Evolutionary conservation across 352 stramenopile species (phyloP), one percentile per base, ranked within the genome.

Genomic region (Phytophthora meadii): DNA sequence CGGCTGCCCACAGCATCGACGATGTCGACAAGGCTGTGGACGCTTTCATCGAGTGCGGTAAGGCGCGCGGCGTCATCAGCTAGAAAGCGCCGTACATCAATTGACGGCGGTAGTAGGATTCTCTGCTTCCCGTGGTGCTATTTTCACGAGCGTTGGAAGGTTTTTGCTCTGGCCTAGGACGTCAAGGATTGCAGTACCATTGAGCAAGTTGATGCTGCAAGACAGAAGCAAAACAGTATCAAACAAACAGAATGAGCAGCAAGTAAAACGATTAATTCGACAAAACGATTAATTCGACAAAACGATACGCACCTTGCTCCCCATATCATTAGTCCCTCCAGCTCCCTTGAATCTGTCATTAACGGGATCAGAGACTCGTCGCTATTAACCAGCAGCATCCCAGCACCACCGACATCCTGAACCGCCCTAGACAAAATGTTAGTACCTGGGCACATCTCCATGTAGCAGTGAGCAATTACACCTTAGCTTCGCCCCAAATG

Each of bases 41-140:
- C 45, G 93, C 93, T 44, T 98, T 98, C 76, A 96, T 97, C 66
- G 70, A 95, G 61, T 93, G 93, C 27, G 90, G 86, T 61, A 97
- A 95, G 70, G 87, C 76, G 5, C 84, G 79, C 54, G 84, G 87
- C 27, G 40, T 96, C 71, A 90, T 95, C 61, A 68, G 67, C 52
- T 74, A 66, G 24, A 69, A 24, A 30, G 37, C 72, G 63, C 66
- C 47, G 24, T 28, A 15, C 14, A 36, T 49, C 58, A 77, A 42
- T 64, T 71, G 42, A 36, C 30, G 30, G 37, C 14, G 27, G 28
- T 62, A 44, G 28, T 63, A 32, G 25, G 25, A 63, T 45, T 56
- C 22, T 32, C 44, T 44, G 46, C 60, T 64, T 71, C 28, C 42
- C 36, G 52, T 40, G 59, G 22, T 4, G 42, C 48, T 54, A 89